These are phyloP conservation scores for Coemansia sp. DNA, from an alignment of 192 early-diverging fungal genomes.

Conservation along the genomic window DNA sequence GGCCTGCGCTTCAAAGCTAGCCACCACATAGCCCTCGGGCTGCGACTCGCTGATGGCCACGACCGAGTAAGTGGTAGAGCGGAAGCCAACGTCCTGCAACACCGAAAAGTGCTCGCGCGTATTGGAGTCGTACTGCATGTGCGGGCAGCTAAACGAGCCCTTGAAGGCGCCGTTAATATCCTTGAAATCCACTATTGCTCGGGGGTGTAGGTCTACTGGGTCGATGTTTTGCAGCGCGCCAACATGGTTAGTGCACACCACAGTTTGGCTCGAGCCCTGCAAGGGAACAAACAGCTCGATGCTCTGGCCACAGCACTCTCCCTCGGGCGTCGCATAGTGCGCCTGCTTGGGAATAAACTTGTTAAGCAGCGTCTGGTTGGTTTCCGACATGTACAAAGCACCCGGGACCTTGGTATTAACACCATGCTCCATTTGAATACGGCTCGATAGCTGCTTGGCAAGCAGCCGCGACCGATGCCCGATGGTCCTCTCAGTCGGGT, in stretches of 20 bases:
- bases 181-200: constrained; percentile 59
- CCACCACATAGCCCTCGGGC: constrained; percentile 64
- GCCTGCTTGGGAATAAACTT: constrained; percentile 62
- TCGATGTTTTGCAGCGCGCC: constrained; percentile 70
- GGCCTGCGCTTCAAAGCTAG: constrained; percentile 60
- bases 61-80: constrained; percentile 66
- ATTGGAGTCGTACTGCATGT: constrained; percentile 65
- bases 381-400: constrained; percentile 62
- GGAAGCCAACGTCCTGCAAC: constrained; percentile 68
- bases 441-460: constrained; percentile 59
- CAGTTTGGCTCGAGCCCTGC: constrained; percentile 61
- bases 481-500: constrained; percentile 57
- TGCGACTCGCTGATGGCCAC: constrained; percentile 61
- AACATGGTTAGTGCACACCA: constrained; percentile 69
- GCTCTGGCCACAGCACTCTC: constrained; percentile 65
- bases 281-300: constrained; percentile 58
- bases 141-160: constrained; percentile 65
- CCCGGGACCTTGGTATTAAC: constrained; percentile 64
- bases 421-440: constrained; percentile 71
- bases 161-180: constrained; percentile 64
- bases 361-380: constrained; percentile 68
- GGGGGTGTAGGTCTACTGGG: constrained; percentile 62
- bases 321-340: constrained; percentile 58
- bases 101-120: constrained; percentile 77
- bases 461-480: constrained; percentile 61